These are phyloP conservation scores for Lasiosphaeriaceae sp. DNA, from an alignment of 495 filamentous ascomycete genomes.

Conservation along the genomic window DNA sequence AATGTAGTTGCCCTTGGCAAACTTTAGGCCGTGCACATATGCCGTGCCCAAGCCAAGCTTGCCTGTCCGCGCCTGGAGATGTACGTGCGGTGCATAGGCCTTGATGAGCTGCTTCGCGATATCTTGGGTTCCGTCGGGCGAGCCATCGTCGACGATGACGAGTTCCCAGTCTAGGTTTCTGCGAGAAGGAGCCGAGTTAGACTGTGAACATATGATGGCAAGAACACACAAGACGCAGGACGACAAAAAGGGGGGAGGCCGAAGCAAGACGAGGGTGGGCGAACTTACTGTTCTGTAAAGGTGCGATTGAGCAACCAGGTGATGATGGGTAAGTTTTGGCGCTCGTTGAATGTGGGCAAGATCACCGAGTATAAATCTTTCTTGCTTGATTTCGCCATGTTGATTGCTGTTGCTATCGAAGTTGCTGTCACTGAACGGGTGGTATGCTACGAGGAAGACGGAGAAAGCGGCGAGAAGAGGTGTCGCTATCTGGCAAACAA, in stretches of 20 bases:
- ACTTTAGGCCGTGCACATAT: conserved; percentile 91
- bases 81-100: conserved; percentile 72
- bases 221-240: neutral
- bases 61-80: conserved; percentile 80
- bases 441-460: conserved; percentile 8
- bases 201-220: neutral
- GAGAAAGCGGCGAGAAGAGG: too few relatives aligned
- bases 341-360: conserved; percentile 97
- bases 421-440: neutral
- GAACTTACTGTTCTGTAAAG: conserved; percentile 72
- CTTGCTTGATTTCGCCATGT: conserved; percentile 20
- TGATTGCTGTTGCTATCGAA: conserved; percentile 6
- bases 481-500: too few relatives aligned
- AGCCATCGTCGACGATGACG: conserved; percentile 95
- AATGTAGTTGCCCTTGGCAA: conserved; percentile 83
- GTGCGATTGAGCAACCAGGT: conserved; percentile 87
- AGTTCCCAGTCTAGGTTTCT: conserved; percentile 97
- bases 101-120: conserved; percentile 85
- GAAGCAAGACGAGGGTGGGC: neutral
- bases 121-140: conserved; percentile 89
- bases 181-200: neutral
- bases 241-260: neutral
- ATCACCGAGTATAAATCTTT: conserved; percentile 91
- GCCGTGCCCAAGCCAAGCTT: conserved; percentile 96
- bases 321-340: conserved; percentile 92